A percentile compares a stretch with the other conserved stretches of the same genome.
Evolutionary conservation across 345 rosid genomes (phyloP).

Genomic region (Eucalyptus pauciflora): DNA sequence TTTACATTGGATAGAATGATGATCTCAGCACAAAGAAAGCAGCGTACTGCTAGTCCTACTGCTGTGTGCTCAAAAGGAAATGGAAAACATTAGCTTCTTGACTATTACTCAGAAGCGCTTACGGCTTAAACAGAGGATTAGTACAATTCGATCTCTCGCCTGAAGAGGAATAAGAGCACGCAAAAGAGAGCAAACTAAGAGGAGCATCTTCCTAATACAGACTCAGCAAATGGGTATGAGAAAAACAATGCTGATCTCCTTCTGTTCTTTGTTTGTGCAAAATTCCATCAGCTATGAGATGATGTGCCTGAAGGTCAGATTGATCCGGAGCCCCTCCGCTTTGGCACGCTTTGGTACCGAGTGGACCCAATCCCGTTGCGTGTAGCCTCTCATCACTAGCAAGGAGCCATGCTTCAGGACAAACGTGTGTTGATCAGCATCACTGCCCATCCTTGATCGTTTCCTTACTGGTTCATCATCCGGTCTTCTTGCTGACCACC

Average conservation of each 20-base stretch:
- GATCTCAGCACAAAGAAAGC: neutral
- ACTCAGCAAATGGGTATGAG: neutral
- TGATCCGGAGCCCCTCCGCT: constrained; percentile 56
- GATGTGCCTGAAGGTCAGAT: constrained; percentile 73
- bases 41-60: neutral
- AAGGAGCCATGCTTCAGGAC: constrained; percentile 77
- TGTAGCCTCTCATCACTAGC: constrained; percentile 78
- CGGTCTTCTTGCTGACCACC: constrained; percentile 1
- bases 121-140: neutral
- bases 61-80: neutral
- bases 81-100: neutral
- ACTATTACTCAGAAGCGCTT: neutral
- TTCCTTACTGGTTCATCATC: constrained; percentile 44
- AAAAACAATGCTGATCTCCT: neutral
- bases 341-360: constrained; percentile 84
- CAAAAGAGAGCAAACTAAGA: neutral
- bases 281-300: neutral
- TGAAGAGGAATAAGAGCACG: neutral
- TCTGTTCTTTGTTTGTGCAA: neutral
- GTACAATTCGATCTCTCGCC: neutral
- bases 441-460: constrained; percentile 30
- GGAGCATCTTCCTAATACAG: neutral
- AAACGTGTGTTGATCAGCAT: constrained; percentile 37
- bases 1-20: neutral
- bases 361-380: constrained; percentile 90